Percentiles rank a stretch among this genome's conserved stretches.
Evolutionary conservation across 768 basidiomycete species (phyloP).

Genomic region (Auriscalpium microsporum): DNA sequence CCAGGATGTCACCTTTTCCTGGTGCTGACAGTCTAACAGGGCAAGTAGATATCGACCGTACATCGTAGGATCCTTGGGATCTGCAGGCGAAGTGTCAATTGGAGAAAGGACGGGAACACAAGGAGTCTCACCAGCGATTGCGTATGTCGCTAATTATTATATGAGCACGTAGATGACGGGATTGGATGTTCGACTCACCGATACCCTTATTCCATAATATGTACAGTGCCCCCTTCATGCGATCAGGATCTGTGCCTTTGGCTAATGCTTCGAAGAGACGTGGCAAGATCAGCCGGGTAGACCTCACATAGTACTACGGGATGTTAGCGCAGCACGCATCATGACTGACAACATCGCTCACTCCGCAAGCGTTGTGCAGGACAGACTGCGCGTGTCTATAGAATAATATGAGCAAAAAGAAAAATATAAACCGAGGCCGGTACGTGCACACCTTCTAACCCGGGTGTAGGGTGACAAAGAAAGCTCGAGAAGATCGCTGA

Average conservation of each 20-base stretch:
- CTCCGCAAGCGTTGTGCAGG: slow-evolving; percentile 54
- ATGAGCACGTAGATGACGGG: slow-evolving; percentile 8
- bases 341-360: slow-evolving; percentile 27
- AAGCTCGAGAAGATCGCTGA: slow-evolving; percentile 61
- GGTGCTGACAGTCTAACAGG: slow-evolving; percentile 69
- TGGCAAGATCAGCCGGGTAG: slow-evolving; percentile 58
- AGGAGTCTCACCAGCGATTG: slow-evolving; percentile 50
- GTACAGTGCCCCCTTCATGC: slow-evolving; percentile 92
- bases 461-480: slow-evolving; percentile 76
- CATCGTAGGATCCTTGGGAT: slow-evolving; percentile 38
- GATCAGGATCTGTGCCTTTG: slow-evolving; percentile 79
- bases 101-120: neutral
- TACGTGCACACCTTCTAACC: slow-evolving; percentile 48
- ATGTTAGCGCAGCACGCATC: neutral
- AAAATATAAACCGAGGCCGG: neutral
- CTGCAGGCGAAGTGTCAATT: slow-evolving; percentile 3
- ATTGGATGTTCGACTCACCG: slow-evolving; percentile 30
- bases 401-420: neutral
- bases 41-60: slow-evolving; percentile 41
- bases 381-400: slow-evolving; percentile 61
- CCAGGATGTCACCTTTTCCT: slow-evolving; percentile 58
- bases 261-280: slow-evolving; percentile 50
- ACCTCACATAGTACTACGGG: slow-evolving; percentile 42
- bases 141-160: slow-evolving; percentile 46
- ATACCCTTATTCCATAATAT: slow-evolving; percentile 66